Percentiles rank a stretch among this genome's conserved stretches.
phyloP scores from a whole-genome alignment of 257 asterid genomes.

The Forsythia viridissima region DNA sequence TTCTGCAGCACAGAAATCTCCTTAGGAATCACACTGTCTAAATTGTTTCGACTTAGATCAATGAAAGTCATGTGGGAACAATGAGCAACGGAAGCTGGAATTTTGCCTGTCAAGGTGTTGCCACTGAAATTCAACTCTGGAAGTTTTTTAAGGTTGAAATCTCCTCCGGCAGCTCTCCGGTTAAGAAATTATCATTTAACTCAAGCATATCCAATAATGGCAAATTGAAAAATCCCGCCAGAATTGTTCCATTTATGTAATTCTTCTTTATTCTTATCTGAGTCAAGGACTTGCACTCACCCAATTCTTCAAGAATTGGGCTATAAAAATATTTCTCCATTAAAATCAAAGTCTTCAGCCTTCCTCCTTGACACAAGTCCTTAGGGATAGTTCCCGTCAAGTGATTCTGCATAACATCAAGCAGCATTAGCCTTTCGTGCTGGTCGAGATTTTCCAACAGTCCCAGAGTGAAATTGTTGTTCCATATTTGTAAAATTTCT shows the following conservation, averaged over 20 bases:
- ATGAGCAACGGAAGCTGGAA: conserved; percentile 42
- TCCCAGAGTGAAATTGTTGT: conserved; percentile 72
- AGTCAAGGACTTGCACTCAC: conserved; percentile 54
- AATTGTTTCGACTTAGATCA: conserved; percentile 52
- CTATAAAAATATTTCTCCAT: conserved; percentile 68
- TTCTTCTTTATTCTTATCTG: conserved; percentile 55
- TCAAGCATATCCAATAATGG: conserved; percentile 63
- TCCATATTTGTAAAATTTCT: conserved; percentile 72
- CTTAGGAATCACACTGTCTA: conserved; percentile 50
- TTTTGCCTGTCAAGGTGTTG: conserved; percentile 59
- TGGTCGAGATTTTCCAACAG: conserved; percentile 78
- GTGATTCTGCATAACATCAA: conserved; percentile 73
- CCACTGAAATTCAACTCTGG: conserved; percentile 50
- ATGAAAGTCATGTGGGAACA: conserved; percentile 42
- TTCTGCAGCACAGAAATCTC: conserved; percentile 40
- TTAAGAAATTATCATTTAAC: conserved; percentile 51
- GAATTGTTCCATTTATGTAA: conserved; percentile 67
- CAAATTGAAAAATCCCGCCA: conserved; percentile 57
- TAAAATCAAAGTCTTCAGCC: conserved; percentile 44
- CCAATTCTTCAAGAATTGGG: conserved; percentile 61
- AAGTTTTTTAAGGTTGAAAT: conserved; percentile 47
- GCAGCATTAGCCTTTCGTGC: conserved; percentile 45
- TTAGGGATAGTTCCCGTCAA: conserved; percentile 69
- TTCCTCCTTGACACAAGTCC: conserved; percentile 65
- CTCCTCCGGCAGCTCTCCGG: conserved; percentile 62